phyloP scores from a whole-genome alignment of 2,329 filamentous ascomycete species.

The Clonostachys rosea region DNA sequence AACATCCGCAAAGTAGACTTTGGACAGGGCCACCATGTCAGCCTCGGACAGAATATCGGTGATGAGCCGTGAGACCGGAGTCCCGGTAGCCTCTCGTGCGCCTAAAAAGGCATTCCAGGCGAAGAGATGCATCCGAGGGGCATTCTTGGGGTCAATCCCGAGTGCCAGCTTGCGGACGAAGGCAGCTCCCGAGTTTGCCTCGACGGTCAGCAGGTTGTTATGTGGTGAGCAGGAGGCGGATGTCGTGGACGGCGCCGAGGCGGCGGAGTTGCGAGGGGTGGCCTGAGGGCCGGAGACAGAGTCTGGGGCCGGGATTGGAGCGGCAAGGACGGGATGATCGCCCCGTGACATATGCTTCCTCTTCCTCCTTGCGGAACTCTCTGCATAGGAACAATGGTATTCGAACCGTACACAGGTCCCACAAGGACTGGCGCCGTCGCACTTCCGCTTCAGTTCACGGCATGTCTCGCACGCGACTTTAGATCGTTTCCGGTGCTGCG shows the following conservation, averaged over 20 bases:
- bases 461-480: constrained; percentile 44
- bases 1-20: constrained; percentile 47
- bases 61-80: constrained; percentile 18
- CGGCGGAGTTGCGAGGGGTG: too few relatives aligned
- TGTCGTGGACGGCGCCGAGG: too few relatives aligned
- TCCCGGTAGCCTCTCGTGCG: constrained; percentile 14
- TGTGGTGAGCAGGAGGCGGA: too few relatives aligned
- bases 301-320: too few relatives aligned
- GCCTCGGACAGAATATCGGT: constrained; percentile 38
- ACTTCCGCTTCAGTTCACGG: constrained; percentile 50
- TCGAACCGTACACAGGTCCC: constrained; percentile 47
- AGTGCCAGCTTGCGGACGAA: constrained; percentile 49
- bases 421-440: constrained; percentile 47
- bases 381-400: constrained; percentile 41
- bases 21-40: constrained; percentile 38
- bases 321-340: too few relatives aligned
- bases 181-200: constrained; percentile 53
- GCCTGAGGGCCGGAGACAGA: too few relatives aligned
- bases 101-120: constrained; percentile 44
- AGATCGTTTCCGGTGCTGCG: constrained; percentile 25
- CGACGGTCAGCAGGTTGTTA: constrained; percentile 32
- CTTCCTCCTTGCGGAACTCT: too few relatives aligned
- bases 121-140: constrained; percentile 48
- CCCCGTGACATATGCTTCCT: too few relatives aligned
- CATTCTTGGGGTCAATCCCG: constrained; percentile 45